These are phyloP conservation scores for Crithidia bombi DNA, from an alignment of 208 protist genomes.

Conservation along the genomic window DNA sequence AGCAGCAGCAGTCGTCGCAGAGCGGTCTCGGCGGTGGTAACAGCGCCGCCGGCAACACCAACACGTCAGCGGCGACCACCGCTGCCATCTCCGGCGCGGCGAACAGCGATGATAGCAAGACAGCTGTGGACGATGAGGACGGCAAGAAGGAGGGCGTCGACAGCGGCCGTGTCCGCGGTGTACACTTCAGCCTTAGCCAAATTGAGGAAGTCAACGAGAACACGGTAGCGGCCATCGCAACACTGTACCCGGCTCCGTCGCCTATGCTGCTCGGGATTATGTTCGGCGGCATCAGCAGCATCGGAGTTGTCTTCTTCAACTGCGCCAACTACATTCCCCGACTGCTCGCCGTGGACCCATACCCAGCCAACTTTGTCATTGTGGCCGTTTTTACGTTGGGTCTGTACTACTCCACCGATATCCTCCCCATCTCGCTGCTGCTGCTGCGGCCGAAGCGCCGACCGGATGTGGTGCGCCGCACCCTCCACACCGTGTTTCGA, in stretches of 20 bases:
- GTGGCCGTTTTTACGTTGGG: conserved; percentile 50
- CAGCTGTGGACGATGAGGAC: background rate
- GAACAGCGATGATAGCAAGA: background rate
- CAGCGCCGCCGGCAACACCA: background rate
- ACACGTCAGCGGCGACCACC: background rate
- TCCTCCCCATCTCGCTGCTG: conserved; percentile 45
- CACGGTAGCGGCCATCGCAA: conserved; percentile 46
- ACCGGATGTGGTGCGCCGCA: conserved; percentile 17
- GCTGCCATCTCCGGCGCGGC: background rate
- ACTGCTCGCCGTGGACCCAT: conserved; percentile 71
- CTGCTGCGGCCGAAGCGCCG: conserved; percentile 28
- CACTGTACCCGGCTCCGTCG: conserved; percentile 43
- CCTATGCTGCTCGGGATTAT: conserved; percentile 49
- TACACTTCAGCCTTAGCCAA: conserved; percentile 36
- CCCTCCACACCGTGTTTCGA: conserved; percentile 23
- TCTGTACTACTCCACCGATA: conserved; percentile 55
- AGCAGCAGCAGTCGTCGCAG: background rate
- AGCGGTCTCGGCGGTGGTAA: background rate
- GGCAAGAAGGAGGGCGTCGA: conserved; percentile 10
- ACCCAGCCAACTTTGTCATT: conserved; percentile 57
- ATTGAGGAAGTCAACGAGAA: conserved; percentile 40
- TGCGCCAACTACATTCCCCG: conserved; percentile 79
- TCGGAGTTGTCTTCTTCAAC: conserved; percentile 60
- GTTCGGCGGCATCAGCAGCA: conserved; percentile 41
- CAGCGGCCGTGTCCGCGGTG: background rate